Evolutionary conservation across 495 filamentous ascomycete genomes (phyloP).

Genomic region (Trichoderma orchidacearum): DNA sequence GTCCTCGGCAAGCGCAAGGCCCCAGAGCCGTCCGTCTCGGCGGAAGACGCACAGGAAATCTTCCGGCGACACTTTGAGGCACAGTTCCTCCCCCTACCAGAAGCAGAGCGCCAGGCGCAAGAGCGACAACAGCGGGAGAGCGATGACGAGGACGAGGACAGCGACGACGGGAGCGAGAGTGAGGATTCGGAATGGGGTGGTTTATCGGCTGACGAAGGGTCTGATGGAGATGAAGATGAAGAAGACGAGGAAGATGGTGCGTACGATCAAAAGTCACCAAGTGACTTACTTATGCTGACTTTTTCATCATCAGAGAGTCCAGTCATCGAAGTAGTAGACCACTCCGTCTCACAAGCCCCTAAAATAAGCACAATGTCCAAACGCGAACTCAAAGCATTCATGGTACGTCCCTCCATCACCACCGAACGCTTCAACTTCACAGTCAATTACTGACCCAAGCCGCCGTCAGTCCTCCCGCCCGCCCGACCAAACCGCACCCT

Average conservation of each 20-base stretch:
- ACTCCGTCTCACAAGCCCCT: constrained; percentile 26
- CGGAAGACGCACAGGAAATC: constrained; percentile 29
- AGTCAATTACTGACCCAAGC: constrained; percentile 34
- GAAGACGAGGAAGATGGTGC: constrained; percentile 9
- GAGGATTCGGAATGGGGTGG: constrained; percentile 50
- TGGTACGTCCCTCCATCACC: constrained; percentile 34
- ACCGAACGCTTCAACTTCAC: constrained; percentile 1
- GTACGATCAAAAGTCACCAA: background rate
- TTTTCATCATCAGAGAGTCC: constrained; percentile 7
- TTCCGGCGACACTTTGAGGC: constrained; percentile 79
- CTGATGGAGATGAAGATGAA: constrained; percentile 13
- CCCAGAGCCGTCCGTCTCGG: constrained; percentile 8
- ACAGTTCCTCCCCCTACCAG: constrained; percentile 61
- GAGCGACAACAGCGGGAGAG: constrained; percentile 13
- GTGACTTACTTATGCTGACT: background rate
- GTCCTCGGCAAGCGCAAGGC: constrained; percentile 30
- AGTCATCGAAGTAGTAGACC: constrained; percentile 51
- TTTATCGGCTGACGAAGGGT: constrained; percentile 31
- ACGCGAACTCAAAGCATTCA: constrained; percentile 62
- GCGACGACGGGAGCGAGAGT: constrained; percentile 16
- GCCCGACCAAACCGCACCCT: constrained; percentile 16
- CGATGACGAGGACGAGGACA: constrained; percentile 12
- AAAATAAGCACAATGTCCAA: constrained; percentile 39
- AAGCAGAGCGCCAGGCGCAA: constrained; percentile 9
- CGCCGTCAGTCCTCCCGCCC: constrained; percentile 27